Base-by-base conservation (phyloP, 495 filamentous ascomycete species). In the Sordaria brevicollis region DNA sequence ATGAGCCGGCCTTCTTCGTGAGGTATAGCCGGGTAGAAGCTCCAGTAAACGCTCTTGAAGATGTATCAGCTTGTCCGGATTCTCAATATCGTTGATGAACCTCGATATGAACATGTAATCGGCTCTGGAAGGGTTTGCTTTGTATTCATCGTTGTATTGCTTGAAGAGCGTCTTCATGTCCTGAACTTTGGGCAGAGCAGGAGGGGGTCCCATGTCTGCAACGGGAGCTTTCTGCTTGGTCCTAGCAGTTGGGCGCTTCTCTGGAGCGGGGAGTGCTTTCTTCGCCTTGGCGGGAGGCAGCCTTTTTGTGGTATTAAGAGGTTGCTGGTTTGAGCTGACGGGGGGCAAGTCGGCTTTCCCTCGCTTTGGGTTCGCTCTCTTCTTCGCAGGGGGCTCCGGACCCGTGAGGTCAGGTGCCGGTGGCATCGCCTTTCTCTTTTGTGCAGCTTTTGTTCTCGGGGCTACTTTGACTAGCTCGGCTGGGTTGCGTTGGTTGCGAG, bases 61-160 rank as follows among this genome's bases (percentile, higher is more conserved):
- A 65, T 77, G 73, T 9, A 41, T 70, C 8, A 74, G 73, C 35
- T 72, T 49, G 15, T 68, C 71, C 2, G 62, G 25, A 37, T 69
- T 54, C 25, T 73, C 65, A 25, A 79, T 75, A 34, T 67, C 67
- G 65, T 62, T 66, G 21, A 79, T 36, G 43, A 79, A 77, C 19
- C 68, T 41, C 76, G 73, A 76, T 31, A 79, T 75, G 21, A 76
- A 76, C 0, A 19, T 33, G 3, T 66, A 68, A n/a, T 79, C 76
- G 10, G 72, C 70, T 4, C n/a, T 67, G 21, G 77, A 74, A 4
- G 69, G 70, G 29, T 43, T 69, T 57, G 57, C 35, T 19, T 72
- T 73, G 69, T 76, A 77, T 29, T 62, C 17, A 8, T 73, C 38
- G 8, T 69, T 68, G 67, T 69, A 77, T 34, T 68, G 5, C n/a